Conservation (phyloP, 2,329 filamentous ascomycete genomes). For the Coleophoma eucalyptorum region DNA sequence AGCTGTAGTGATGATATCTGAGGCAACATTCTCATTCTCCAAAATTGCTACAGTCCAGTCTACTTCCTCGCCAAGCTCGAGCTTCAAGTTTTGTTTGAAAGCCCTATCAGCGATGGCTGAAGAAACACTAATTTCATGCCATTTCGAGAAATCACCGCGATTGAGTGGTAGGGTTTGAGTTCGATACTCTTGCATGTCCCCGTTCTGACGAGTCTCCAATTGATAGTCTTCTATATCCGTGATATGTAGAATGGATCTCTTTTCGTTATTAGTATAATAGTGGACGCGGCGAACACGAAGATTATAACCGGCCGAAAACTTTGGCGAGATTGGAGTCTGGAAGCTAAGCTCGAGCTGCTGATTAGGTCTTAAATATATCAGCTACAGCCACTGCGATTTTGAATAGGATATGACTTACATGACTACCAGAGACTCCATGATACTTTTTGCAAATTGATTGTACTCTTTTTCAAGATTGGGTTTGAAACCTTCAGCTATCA, state of each 20-base stretch:
- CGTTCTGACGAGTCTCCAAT: neutral
- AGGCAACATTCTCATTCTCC: neutral
- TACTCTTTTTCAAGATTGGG: conserved; percentile 10
- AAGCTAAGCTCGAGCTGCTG: too few relatives aligned
- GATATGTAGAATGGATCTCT: too few relatives aligned
- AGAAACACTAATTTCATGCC: conserved; percentile 18
- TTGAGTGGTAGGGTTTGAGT: neutral
- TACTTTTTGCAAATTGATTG: conserved; percentile 7
- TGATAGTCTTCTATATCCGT: too few relatives aligned
- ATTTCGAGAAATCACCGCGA: conserved; percentile 1
- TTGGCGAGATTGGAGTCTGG: too few relatives aligned
- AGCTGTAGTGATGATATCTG: conserved; percentile 10
- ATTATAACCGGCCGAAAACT: too few relatives aligned
- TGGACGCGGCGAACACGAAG: too few relatives aligned
- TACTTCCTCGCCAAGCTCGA: conserved; percentile 18
- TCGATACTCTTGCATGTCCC: neutral
- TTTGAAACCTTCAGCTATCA: conserved; percentile 14
- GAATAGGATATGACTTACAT: conserved; percentile 15
- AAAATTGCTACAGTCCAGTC: conserved; percentile 10
- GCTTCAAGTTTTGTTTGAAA: conserved; percentile 11
- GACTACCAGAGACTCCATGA: conserved; percentile 19
- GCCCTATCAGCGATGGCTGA: conserved; percentile 6
- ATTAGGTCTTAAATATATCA: too few relatives aligned
- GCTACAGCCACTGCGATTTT: too few relatives aligned
- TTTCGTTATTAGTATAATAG: too few relatives aligned